phyloP scores from a whole-genome alignment of 768 basidiomycete genomes.

The Pholiota conissans region DNA sequence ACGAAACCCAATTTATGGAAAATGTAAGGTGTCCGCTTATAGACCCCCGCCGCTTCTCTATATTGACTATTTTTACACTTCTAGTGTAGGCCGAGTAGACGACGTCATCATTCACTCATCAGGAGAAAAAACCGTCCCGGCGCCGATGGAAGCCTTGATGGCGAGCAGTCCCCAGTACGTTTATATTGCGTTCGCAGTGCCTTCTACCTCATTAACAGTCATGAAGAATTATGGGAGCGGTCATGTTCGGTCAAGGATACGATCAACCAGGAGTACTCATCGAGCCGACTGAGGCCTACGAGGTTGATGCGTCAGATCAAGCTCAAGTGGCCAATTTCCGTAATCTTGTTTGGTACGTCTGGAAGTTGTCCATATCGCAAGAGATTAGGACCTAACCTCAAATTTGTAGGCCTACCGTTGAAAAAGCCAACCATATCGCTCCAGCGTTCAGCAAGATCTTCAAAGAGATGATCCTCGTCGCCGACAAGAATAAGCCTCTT shows the following conservation, averaged over 20 bases:
- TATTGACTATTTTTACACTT: not conserved
- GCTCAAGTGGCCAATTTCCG: constrained; percentile 27
- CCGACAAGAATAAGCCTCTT: constrained; percentile 39
- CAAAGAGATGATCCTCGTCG: constrained; percentile 52
- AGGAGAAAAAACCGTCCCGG: constrained; percentile 20
- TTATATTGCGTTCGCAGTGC: not conserved
- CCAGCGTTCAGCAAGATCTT: constrained; percentile 45
- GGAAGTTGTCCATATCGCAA: not conserved
- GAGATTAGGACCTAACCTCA: no score
- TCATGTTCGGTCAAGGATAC: constrained; percentile 41
- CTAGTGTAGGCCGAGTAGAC: constrained; percentile 41
- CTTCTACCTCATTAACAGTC: not conserved
- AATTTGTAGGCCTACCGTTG: constrained; percentile 29
- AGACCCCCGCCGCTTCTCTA: not conserved
- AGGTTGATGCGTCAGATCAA: constrained; percentile 30
- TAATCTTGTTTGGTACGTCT: constrained; percentile 27
- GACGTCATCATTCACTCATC: constrained; percentile 18
- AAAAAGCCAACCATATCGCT: constrained; percentile 39
- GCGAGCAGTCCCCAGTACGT: constrained; percentile 22
- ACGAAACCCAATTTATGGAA: constrained; percentile 41
- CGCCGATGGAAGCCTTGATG: constrained; percentile 26
- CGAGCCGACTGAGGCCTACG: constrained; percentile 22
- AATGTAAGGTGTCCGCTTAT: constrained; percentile 28
- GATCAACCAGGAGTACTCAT: constrained; percentile 32
- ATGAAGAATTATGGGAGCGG: constrained; percentile 27